Base-by-base conservation (phyloP, 495 filamentous ascomycete species). In the Lasiosphaeria miniovina region DNA sequence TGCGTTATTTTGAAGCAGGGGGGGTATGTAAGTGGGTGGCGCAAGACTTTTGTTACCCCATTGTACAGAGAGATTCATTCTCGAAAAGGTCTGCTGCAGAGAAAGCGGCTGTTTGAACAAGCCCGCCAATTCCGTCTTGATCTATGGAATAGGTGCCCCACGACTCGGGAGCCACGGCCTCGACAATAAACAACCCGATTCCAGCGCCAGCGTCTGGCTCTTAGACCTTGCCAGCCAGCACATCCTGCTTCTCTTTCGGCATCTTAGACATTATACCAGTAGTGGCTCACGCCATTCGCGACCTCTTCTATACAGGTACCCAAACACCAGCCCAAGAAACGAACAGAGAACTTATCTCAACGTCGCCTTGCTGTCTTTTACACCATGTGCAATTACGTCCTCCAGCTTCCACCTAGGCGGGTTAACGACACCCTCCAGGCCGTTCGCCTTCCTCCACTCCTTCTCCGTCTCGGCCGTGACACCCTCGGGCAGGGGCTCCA, bases 341-440 rank as follows among this genome's bases (percentile, higher is more conserved):
- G 36, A 59, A 52, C 6, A 24, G 17, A 15, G 33, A 0, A 32
- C n/a, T 77, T 74, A 90, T 66, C 86, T 74, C 66, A 96, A 74
- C 24, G 84, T 84, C 50, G 78, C 62, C 77, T 95, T 90, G 65
- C 86, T 85, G 74, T 96, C 93, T 51, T 88, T 81, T 17, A 88
- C 90, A 59, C 91, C 91, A 33, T 83, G 80, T 50, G 84, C 84
- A 58, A 97, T 80, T 46, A 97, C 84, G 60, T 96, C 90, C 54
- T 88, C 83, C 24, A 97, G 68, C 40, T 79, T 76, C 93, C 93
- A 97, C 57, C 93, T 80, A 10, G 93, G 93, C 58, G 90, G 85
- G 60, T 74, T 80, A 56, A 85, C 60, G 34, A 78, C 74, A 32
- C 71, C 76, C 60, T 80, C 73, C 6, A 79, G 70, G 36, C 82